These are phyloP conservation scores for Musa balbisiana DNA, from an alignment of 202 grass and related monocot species.

Conservation along the genomic window DNA sequence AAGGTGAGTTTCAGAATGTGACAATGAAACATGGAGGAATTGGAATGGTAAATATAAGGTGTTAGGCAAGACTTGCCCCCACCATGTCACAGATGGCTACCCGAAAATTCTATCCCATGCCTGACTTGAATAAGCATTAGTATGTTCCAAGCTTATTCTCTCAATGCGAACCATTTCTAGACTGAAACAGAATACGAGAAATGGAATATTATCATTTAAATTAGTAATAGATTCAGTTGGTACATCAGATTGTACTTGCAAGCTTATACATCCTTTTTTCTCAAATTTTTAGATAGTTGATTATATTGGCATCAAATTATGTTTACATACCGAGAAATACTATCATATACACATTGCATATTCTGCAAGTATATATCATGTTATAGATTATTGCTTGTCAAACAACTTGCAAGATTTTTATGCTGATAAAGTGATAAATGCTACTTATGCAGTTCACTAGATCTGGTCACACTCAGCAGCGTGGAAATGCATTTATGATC, in stretches of 20 bases:
- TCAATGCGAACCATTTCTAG: too few species aligned
- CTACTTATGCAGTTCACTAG: conserved; percentile 18
- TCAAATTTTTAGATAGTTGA: neutral
- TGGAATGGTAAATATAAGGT: too few species aligned
- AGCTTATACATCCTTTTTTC: neutral
- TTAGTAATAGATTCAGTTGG: neutral
- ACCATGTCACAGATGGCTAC: too few species aligned
- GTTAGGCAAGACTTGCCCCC: too few species aligned
- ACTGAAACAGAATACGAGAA: too few species aligned
- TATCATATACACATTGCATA: neutral
- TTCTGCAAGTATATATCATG: neutral
- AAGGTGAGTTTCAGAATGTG: too few species aligned
- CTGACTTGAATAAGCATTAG: too few species aligned
- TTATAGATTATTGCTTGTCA: neutral
- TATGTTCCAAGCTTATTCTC: too few species aligned
- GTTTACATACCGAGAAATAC: neutral
- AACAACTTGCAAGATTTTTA: neutral
- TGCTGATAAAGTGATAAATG: neutral
- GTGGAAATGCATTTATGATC: conserved; percentile 21
- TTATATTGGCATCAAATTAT: neutral
- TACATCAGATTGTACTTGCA: neutral
- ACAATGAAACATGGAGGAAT: too few species aligned
- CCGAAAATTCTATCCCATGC: too few species aligned
- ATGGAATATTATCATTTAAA: too few species aligned
- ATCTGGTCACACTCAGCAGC: conserved; percentile 10